Percentiles rank a stretch among this genome's conserved stretches.
phyloP scores from a whole-genome alignment of 1,139 yeast genomes.

The Eremothecium coryli region DNA sequence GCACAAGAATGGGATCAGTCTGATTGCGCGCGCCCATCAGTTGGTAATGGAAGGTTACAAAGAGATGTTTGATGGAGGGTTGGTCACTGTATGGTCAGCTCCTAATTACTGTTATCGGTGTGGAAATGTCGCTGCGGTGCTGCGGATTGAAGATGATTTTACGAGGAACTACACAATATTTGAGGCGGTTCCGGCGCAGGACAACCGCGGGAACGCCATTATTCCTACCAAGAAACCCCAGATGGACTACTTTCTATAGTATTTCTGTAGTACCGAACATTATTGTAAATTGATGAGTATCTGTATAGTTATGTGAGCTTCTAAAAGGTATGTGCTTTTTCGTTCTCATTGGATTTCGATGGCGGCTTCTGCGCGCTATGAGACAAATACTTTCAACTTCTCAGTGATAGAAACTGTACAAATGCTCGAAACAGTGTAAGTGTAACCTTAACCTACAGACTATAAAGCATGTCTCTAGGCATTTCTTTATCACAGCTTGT shows the following conservation, averaged over 20 bases:
- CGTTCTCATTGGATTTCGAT: no score
- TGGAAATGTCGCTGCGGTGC: slow-evolving; percentile 89
- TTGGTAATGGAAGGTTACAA: slow-evolving; percentile 95
- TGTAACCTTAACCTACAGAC: no score
- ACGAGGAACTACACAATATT: slow-evolving; percentile 71
- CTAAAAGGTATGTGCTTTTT: no score
- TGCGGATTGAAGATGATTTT: slow-evolving; percentile 65
- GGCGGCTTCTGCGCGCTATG: no score
- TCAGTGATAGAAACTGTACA: no score
- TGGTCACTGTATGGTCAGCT: slow-evolving; percentile 90
- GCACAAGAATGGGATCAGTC: slow-evolving; percentile 67
- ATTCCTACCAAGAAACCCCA: slow-evolving; percentile 31
- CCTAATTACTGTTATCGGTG: slow-evolving; percentile 94
- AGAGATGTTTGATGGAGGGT: slow-evolving; percentile 76
- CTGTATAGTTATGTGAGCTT: no score
- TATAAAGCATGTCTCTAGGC: slow-evolving; percentile 24
- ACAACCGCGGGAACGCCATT: slow-evolving; percentile 29
- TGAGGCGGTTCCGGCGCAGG: slow-evolving; percentile 55
- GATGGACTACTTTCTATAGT: slow-evolving; percentile 30
- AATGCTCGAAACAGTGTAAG: no score
- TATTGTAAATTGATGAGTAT: no score
- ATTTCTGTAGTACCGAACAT: not conserved
- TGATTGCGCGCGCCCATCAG: slow-evolving; percentile 96
- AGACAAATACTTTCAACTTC: no score
- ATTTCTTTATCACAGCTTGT: slow-evolving; percentile 28